phyloP scores from a whole-genome alignment of 2,329 filamentous ascomycete genomes.

The Colletotrichum sidae region DNA sequence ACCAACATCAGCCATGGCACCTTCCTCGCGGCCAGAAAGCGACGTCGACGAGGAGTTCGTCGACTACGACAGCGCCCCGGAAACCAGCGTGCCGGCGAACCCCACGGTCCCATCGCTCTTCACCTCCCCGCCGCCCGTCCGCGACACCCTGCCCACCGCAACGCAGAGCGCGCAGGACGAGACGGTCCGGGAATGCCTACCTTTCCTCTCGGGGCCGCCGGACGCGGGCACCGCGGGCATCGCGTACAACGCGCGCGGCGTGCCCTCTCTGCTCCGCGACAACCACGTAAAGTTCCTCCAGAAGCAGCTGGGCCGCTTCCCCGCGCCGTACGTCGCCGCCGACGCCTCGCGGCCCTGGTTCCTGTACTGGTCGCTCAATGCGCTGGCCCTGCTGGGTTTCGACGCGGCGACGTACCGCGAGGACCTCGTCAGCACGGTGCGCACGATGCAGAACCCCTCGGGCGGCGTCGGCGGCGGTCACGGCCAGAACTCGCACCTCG shows the following conservation, averaged over 20 bases:
- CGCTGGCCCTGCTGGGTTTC: constrained; percentile 79
- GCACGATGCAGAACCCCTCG: constrained; percentile 81
- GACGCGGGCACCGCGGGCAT: constrained; percentile 59
- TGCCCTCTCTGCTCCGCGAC: constrained; percentile 78
- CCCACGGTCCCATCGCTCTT: constrained; percentile 66
- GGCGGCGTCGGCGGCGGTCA: constrained; percentile 96
- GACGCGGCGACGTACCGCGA: constrained; percentile 76
- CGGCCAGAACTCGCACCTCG: constrained; percentile 89
- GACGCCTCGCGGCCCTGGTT: constrained; percentile 95
- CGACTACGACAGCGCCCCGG: constrained; percentile 26
- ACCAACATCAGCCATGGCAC: constrained; percentile 29
- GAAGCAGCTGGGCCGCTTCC: constrained; percentile 70
- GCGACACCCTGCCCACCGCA: constrained; percentile 73
- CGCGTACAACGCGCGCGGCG: constrained; percentile 75
- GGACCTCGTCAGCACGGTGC: constrained; percentile 79
- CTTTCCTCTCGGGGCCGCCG: constrained; percentile 69
- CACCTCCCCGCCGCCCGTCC: constrained; percentile 68
- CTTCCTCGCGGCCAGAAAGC: constrained; percentile 27
- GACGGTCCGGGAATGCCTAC: constrained; percentile 76
- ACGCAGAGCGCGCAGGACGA: constrained; percentile 82
- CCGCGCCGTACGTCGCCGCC: constrained; percentile 76
- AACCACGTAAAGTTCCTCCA: constrained; percentile 73
- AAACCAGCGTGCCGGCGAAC: constrained; percentile 32
- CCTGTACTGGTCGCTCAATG: constrained; percentile 90
- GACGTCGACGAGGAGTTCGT: constrained; percentile 36